Conservation (phyloP, 2,329 filamentous ascomycete genomes). For the Neocatenulostroma microsporum region DNA sequence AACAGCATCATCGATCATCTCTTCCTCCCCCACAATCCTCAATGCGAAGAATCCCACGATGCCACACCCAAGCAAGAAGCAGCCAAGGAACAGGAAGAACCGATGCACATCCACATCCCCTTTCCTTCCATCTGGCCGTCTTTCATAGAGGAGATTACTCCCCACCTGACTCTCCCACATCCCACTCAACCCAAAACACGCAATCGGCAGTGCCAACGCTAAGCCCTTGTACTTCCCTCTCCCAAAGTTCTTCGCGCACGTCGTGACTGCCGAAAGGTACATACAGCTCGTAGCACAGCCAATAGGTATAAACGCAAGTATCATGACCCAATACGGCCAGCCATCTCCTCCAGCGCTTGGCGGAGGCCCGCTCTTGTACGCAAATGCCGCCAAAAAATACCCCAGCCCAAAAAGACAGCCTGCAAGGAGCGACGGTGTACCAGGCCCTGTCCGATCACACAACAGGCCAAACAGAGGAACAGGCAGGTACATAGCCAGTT, state of each 20-base stretch:
- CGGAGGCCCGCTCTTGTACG: conserved; percentile 58
- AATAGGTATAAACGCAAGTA: conserved; percentile 73
- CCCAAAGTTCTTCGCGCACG: conserved; percentile 97
- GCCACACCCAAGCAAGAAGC: conserved; percentile 63
- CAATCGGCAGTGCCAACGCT: conserved; percentile 83
- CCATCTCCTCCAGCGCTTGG: conserved; percentile 45
- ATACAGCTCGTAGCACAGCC: conserved; percentile 79
- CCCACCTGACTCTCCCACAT: conserved; percentile 94
- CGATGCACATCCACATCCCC: conserved; percentile 66
- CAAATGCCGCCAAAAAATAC: conserved; percentile 73
- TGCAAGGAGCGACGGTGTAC: conserved; percentile 65
- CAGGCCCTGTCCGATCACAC: conserved; percentile 81
- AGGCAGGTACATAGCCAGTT: conserved; percentile 84
- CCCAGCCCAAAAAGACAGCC: conserved; percentile 68
- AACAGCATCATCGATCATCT: conserved; percentile 81
- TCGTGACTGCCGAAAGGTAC: conserved; percentile 87
- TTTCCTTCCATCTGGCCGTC: conserved; percentile 50
- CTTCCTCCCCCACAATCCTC: conserved; percentile 72
- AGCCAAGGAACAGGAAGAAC: conserved; percentile 79
- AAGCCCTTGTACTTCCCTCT: conserved; percentile 79
- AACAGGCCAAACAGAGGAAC: conserved; percentile 83
- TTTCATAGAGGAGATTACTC: conserved; percentile 67
- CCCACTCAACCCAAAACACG: conserved; percentile 83
- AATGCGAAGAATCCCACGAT: conserved; percentile 66
- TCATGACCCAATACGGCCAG: conserved; percentile 75